Evolutionary conservation across 192 early-diverging fungal genomes (phyloP).

Genomic region (Mortierella hygrophila): DNA sequence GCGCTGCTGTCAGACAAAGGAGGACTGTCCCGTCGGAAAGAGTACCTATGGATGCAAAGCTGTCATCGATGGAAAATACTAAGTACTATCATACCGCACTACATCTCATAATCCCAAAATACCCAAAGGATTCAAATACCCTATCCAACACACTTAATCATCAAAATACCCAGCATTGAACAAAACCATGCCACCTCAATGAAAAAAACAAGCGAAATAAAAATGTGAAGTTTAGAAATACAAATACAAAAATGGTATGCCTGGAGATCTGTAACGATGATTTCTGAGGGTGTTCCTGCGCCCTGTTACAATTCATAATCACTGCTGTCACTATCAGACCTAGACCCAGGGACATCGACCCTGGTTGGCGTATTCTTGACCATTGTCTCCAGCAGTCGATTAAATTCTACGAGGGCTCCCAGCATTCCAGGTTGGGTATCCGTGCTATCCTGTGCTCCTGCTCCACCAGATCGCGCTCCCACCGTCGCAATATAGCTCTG

Average conservation of each 20-base stretch:
- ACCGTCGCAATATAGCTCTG: constrained; percentile 43
- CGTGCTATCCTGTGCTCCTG: neutral
- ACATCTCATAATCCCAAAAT: too few relatives aligned
- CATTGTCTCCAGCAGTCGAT: constrained; percentile 24
- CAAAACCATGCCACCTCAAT: too few relatives aligned
- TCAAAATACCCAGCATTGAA: too few relatives aligned
- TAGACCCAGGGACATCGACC: neutral
- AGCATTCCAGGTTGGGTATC: constrained; percentile 23
- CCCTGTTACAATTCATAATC: constrained; percentile 6
- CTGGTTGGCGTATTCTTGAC: constrained; percentile 20
- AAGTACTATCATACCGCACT: neutral
- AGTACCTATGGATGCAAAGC: constrained; percentile 13
- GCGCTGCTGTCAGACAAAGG: constrained; percentile 52
- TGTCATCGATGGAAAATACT: constrained; percentile 10
- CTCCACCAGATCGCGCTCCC: constrained; percentile 18
- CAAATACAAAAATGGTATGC: neutral
- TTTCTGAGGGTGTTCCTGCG: neutral
- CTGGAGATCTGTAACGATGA: neutral
- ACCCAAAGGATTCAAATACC: too few relatives aligned
- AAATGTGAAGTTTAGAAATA: neutral
- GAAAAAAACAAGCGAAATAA: neutral
- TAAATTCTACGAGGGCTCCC: constrained; percentile 40
- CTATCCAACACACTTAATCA: too few relatives aligned
- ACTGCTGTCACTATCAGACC: constrained; percentile 2
- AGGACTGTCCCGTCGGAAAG: constrained; percentile 22